Base-by-base conservation (phyloP, 352 stramenopile species). In the Phytopythium sindhum region DNA sequence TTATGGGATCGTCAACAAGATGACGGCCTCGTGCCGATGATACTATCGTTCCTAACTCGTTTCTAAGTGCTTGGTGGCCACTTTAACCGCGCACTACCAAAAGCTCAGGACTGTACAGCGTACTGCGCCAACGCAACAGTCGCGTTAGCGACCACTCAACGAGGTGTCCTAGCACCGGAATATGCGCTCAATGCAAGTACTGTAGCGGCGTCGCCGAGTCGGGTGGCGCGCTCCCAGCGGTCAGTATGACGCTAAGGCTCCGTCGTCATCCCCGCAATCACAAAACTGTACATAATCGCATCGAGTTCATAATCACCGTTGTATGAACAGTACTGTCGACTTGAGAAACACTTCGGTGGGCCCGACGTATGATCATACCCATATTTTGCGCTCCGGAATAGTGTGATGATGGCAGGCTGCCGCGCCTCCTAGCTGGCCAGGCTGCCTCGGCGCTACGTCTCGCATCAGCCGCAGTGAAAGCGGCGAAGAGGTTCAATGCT, bases 261-360 rank as follows among this genome's bases (percentile, higher is more conserved):
- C 23, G 24, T 53, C 47, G 24, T 53, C 47, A 53, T 45, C 21
- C 15, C 10, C 21, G 41, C 7, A 6, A 45, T 23, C 4, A 15
- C 21, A 2, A 53, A 53, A 23, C 47, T 53, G 47, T 53, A 53
- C 47, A 53, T 53, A 53, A 53, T 53, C 47, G 1, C 11, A 17
- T 35, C 10, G 4, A 14, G 12, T 2, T 23, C 24, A 53, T 53
- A 53, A 53, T 53, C 47, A 31, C 45, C 24, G 35, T 41, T 41
- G 35, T 10, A 41, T 10, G 10, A 39, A 39, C n/a, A n/a, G n/a
- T 44, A n/a, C 12, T 7, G 12, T 44, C 14, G 39, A n/a, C 14
- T 2, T 19, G 12, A 19, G 39, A n/a, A 45, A 45, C 14, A 1
- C 39, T 45, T 45, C 39, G 14, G 39, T 45, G 12, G 37, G 37